phyloP scores from a whole-genome alignment of 345 rosid genomes.

The Fremontodendron californicum region DNA sequence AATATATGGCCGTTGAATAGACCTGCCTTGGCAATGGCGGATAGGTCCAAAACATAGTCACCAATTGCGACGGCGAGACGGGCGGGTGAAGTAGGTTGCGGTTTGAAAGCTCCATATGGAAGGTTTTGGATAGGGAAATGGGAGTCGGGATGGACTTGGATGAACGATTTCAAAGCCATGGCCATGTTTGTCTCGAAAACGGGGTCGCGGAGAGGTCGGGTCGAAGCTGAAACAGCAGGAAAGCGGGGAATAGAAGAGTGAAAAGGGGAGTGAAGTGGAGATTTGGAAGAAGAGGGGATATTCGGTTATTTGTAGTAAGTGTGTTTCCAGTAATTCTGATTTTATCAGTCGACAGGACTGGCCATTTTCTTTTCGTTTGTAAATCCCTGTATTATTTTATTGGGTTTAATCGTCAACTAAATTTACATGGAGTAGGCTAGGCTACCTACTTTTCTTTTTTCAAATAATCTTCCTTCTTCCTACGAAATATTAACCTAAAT shows the following conservation, averaged over 20 bases:
- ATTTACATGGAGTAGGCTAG: too few species aligned
- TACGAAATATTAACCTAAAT: too few species aligned
- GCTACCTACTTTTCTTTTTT: too few species aligned
- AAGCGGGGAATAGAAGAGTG: too few species aligned
- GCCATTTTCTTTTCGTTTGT: too few species aligned
- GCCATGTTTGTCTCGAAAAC: constrained; percentile 26
- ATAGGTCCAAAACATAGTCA: constrained; percentile 71
- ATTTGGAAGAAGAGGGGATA: too few species aligned
- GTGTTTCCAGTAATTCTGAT: background rate
- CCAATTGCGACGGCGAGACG: constrained; percentile 88
- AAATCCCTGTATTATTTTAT: too few species aligned
- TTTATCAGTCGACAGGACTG: too few species aligned
- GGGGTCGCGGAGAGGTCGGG: background rate
- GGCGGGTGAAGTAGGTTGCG: constrained; percentile 39
- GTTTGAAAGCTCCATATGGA: constrained; percentile 87
- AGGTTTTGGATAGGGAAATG: constrained; percentile 97
- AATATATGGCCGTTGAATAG: constrained; percentile 71
- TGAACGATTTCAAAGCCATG: constrained; percentile 70
- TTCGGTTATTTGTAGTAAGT: too few species aligned
- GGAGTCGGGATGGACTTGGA: constrained; percentile 55
- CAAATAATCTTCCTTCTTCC: too few species aligned
- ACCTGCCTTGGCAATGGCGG: constrained; percentile 64
- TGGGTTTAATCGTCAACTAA: too few species aligned
- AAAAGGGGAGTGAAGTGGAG: too few species aligned
- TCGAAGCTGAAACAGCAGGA: background rate